Evolutionary conservation across 805 yeast species (phyloP), one percentile per base, ranked within the genome.

Genomic region (Monosporozyma siamensis): DNA sequence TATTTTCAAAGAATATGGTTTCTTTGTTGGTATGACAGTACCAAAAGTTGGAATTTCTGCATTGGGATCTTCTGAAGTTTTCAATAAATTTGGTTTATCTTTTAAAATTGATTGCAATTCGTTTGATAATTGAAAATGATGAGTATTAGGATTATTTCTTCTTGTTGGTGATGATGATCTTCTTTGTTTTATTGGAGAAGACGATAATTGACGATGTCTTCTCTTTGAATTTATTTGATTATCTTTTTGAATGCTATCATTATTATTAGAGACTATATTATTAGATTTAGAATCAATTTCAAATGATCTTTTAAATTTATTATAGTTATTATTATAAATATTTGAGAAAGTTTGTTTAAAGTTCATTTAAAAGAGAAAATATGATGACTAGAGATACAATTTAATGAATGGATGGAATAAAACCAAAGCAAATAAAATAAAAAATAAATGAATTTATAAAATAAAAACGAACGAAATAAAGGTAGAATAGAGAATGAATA

Each of bases 401-500:
- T 3, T 22, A 42, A 43, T 15, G 42, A 43, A 34, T 39, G 45
- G 42, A 43, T 35, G 42, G 45, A 26, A 32, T 37, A n/a, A 31
- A 25, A 24, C 41, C 38, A 42, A 20, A 32, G 24, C 21, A 30
- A 21, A 25, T 20, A 26, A 20, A 11, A n/a, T 20, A 20, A 22
- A 14, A 37, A 14, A 14, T 15, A 25, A 26, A 26, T 14, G 22
- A 17, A 24, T 25, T 23, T 11, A 14, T 20, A 14, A 24, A 7
- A n/a, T 12, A 24, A 10, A 10, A 12, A 7, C 3, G 39, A 35
- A 30, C 10, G 3, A 15, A 30, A 18, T 10, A 20, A 9, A 29
- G 6, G 3, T 7, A 29, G 8, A 14, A 15, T 4, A 32, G 20
- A 32, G 3, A 32, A 14, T 7, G n/a, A 20, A n/a, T n/a, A 18